A percentile compares a stretch with the other conserved stretches of the same genome.
phyloP scores from a whole-genome alignment of 75 land plant genomes.

The Isoetes taiwanensis region DNA sequence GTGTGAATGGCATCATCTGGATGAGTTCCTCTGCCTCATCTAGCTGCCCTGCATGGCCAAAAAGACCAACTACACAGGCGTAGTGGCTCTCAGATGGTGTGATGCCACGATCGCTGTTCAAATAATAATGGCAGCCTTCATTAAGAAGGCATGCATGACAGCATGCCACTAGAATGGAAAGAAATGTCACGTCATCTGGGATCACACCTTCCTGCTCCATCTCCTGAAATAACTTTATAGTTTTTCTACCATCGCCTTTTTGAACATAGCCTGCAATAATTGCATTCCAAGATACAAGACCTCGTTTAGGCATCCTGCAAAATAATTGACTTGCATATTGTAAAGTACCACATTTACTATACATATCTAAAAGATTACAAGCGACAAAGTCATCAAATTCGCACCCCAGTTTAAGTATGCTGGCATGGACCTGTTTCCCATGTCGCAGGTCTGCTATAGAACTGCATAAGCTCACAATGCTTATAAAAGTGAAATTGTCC shows the following conservation, averaged over 20 bases:
- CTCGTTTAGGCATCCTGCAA: conserved; percentile 24
- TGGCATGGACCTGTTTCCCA: conserved; percentile 37
- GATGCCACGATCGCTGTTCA: conserved; percentile 22
- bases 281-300: conserved; percentile 53
- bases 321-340: conserved; percentile 20
- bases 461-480: conserved; percentile 6
- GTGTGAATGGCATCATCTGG: conserved; percentile 30
- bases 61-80: conserved; percentile 57
- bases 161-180: conserved; percentile 50
- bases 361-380: conserved; percentile 45
- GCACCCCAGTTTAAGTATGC: conserved; percentile 32
- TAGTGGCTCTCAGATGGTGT: conserved; percentile 40
- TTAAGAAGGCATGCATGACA: conserved; percentile 33
- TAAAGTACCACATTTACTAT: conserved; percentile 44
- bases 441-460: conserved; percentile 9
- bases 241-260: conserved; percentile 31
- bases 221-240: conserved; percentile 29
- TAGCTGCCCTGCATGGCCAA: conserved; percentile 43
- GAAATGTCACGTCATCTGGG: conserved; percentile 33
- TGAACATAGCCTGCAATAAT: conserved; percentile 39
- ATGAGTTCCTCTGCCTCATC: conserved; percentile 45
- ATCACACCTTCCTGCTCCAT: conserved; percentile 29
- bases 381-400: conserved; percentile 30
- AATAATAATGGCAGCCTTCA: conserved; percentile 30
- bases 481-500: conserved; percentile 41